Evolutionary conservation across 441 rosid species (phyloP), one percentile per base, ranked within the genome.

Genomic region (Adansonia madagascariensis): DNA sequence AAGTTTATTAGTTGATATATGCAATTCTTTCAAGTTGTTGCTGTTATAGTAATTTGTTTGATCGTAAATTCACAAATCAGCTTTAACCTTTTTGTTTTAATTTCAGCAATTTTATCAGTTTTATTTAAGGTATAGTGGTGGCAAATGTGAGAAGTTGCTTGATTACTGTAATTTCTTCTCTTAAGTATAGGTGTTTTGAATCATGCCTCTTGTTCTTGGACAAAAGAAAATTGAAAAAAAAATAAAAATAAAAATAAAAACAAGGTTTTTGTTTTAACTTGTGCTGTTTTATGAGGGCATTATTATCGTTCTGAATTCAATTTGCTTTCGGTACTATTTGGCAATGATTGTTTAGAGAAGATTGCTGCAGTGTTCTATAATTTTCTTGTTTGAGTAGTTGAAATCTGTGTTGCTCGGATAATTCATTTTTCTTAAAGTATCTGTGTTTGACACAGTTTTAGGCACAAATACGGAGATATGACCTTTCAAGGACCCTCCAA

Each of bases 341-440:
- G 43, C 12, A 9, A 31, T 20, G 46, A 35, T 35, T 71, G 49
- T 52, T 53, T n/a, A 5, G 74, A 53, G 74, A 71, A 53, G 47
- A 31, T 53, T 31, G 49, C 49, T 71, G 46, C 74, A 18, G 1
- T 71, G 49, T 35, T 55, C 35, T 53, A 2, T 17, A 53, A 71
- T 53, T 57, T 35, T 31, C 15, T 31, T 31, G 27, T 71, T 53
- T 35, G 43, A 49, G 11, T 35, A n/a, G n/a, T 52, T 71, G 53
- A 46, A 20, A 66, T 53, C 46, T 27, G 31, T 27, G 31, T 27
- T 27, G 31, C 31, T 27, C 31, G 31, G 31, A 27, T 27, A 27
- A 27, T 27, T 27, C 31, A 27, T 27, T 27, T 27, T 27, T 27
- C 31, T 27, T 27, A 1, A 27, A 27, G 2, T 27, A 27, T 27